Conservation (phyloP, 768 basidiomycete species). For the Tricholoma matsutake region DNA sequence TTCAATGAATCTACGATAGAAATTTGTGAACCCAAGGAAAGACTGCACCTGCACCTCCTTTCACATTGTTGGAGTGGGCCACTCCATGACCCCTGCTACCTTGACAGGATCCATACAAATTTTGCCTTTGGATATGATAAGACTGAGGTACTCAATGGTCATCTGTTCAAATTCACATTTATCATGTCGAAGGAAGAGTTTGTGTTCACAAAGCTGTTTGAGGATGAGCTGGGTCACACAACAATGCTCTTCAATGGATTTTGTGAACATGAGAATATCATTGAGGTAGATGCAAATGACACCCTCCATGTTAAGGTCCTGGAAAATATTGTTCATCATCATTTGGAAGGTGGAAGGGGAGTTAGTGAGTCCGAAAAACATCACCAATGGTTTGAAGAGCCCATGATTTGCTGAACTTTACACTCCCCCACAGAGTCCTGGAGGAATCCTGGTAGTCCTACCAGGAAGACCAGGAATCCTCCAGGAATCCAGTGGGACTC, state of each 20-base stretch:
- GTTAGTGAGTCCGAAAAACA: slow-evolving; percentile 24
- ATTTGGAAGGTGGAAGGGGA: background rate
- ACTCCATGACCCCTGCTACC: background rate
- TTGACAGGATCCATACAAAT: background rate
- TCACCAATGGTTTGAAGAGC: slow-evolving; percentile 29
- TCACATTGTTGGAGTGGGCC: background rate
- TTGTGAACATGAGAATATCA: background rate
- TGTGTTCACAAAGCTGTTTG: background rate
- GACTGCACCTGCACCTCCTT: background rate
- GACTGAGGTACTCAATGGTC: background rate
- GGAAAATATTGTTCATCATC: slow-evolving; percentile 1
- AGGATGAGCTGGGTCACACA: too few species aligned
- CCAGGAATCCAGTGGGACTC: too few species aligned
- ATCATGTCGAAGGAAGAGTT: background rate
- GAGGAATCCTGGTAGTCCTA: too few species aligned
- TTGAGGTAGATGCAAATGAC: background rate
- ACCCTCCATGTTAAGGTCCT: background rate
- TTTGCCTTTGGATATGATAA: background rate
- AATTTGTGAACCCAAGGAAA: background rate
- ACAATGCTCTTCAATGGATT: too few species aligned
- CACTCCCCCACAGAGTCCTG: too few species aligned
- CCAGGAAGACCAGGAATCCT: too few species aligned
- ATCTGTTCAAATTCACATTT: background rate
- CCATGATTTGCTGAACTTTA: slow-evolving; percentile 28
- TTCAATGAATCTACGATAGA: slow-evolving; percentile 14